Percentiles rank a stretch among this genome's conserved stretches.
Evolutionary conservation across 176 grass and related monocot genomes (phyloP).

Genomic region (Triticum turgidum): DNA sequence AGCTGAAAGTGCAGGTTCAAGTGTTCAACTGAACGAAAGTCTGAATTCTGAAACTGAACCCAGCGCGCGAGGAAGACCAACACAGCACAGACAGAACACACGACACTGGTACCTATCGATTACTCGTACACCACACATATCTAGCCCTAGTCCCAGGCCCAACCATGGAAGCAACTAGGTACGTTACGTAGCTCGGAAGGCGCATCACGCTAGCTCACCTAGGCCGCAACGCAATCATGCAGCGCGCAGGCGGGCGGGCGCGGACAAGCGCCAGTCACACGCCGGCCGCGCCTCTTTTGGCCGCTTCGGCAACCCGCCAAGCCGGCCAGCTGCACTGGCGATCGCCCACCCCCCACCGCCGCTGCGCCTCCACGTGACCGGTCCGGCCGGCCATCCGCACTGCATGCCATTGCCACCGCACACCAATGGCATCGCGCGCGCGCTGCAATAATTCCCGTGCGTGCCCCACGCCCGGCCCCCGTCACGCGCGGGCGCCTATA

Average conservation of each 20-base stretch:
- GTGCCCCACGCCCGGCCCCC: neutral
- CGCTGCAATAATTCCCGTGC: slow-evolving; percentile 4
- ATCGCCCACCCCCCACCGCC: neutral
- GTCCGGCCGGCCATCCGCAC: neutral
- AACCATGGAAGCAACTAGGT: neutral
- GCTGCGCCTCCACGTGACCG: slow-evolving; percentile 43
- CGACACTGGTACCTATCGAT: neutral
- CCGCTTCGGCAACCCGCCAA: slow-evolving; percentile 38
- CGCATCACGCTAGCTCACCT: neutral
- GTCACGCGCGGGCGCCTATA: slow-evolving; percentile 35
- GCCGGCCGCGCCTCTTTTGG: slow-evolving; percentile 43
- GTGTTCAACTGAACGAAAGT: neutral
- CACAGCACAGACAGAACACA: neutral
- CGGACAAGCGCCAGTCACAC: slow-evolving; percentile 46
- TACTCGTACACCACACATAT: neutral
- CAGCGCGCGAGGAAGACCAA: neutral
- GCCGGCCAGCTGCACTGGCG: slow-evolving; percentile 20
- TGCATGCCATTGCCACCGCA: slow-evolving; percentile 17
- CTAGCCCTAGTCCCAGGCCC: neutral
- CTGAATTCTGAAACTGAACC: neutral
- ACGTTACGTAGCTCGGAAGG: neutral
- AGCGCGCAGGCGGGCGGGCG: slow-evolving; percentile 2
- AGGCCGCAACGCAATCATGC: slow-evolving; percentile 32
- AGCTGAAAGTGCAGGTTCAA: neutral
- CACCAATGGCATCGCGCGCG: slow-evolving; percentile 18